These are phyloP conservation scores for Populus tomentosa DNA, from an alignment of 441 rosid genomes.

Conservation along the genomic window DNA sequence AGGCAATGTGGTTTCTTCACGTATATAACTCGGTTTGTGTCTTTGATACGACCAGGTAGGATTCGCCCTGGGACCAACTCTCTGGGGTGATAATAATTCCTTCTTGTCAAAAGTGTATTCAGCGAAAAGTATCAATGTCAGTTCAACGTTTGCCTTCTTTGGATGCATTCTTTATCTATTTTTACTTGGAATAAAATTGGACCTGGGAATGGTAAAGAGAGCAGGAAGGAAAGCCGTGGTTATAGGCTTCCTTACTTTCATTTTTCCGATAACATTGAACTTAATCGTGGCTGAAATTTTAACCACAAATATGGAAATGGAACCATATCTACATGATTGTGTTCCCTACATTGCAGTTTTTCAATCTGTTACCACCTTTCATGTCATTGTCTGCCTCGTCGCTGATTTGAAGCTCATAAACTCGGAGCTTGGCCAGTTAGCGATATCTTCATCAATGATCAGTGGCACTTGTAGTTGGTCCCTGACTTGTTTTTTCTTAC, in stretches of 20 bases:
- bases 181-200: conserved; percentile 31
- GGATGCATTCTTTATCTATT: conserved; percentile 31
- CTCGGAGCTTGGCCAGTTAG: conserved; percentile 47
- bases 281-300: background rate
- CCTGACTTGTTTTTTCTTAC: background rate
- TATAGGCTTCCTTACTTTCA: conserved; percentile 23
- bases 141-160: conserved; percentile 19
- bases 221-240: conserved; percentile 30
- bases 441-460: conserved; percentile 31
- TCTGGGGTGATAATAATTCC: conserved; percentile 14
- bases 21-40: background rate
- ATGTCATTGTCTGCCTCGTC: conserved; percentile 36
- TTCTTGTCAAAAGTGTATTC: background rate
- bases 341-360: conserved; percentile 4
- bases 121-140: background rate
- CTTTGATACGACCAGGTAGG: conserved; percentile 16
- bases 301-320: background rate
- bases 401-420: conserved; percentile 42
- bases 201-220: conserved; percentile 23
- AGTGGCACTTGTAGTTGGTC: conserved; percentile 3
- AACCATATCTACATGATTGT: background rate
- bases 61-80: conserved; percentile 20
- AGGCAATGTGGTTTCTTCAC: background rate
- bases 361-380: conserved; percentile 23
- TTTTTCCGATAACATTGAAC: conserved; percentile 17